Base-by-base conservation (phyloP, 805 yeast genomes). In the Phaffomyces opuntiae region DNA sequence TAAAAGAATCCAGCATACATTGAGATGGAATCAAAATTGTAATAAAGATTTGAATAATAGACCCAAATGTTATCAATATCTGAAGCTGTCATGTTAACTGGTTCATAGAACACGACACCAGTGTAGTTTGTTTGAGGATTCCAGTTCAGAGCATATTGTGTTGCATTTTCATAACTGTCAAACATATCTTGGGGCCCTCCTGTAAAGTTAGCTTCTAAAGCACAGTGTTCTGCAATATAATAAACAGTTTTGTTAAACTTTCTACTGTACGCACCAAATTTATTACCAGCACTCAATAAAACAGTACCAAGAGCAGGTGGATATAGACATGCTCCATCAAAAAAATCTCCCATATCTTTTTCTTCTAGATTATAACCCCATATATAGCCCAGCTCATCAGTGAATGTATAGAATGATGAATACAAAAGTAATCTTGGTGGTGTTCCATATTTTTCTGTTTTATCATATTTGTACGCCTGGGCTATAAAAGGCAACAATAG, bases 1-100 rank as follows among this genome's bases (percentile, higher is more conserved):
- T 66, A 49, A 27, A 73, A 53, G 6, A 62, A 63, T 39, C 61
- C 65, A 5, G 55, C 62, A 63, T 53, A 51, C 4, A 44, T 5
- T 13, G 43, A 42, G 9, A 53, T 48, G 31, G 31, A 24, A 40
- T 56, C 60, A 46, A 49, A 51, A 39, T 57, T 52, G 40, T 45
- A 55, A 40, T 51, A 51, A 4, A 33, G 1, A 9, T 32, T 31
- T 24, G 44, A 17, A 7, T 52, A 16, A 7, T 33, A 33, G 14
- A 3, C 3, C 35, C 35, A 33, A 33, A n/a, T 8, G n/a, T 7
- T 14, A 7, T 33, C 9, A 5, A 33, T 14, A 7, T 33, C 17
- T n/a, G n/a, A n/a, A 33, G 17, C 17, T 14, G 35, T 33, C 17
- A 33, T 33, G 17, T 33, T 33, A 5, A 33, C 35, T 33, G 35